A percentile compares a stretch with the other conserved stretches of the same genome.
Conservation (phyloP, 2,329 filamentous ascomycete genomes). For the Cyphellophora attinorum region DNA sequence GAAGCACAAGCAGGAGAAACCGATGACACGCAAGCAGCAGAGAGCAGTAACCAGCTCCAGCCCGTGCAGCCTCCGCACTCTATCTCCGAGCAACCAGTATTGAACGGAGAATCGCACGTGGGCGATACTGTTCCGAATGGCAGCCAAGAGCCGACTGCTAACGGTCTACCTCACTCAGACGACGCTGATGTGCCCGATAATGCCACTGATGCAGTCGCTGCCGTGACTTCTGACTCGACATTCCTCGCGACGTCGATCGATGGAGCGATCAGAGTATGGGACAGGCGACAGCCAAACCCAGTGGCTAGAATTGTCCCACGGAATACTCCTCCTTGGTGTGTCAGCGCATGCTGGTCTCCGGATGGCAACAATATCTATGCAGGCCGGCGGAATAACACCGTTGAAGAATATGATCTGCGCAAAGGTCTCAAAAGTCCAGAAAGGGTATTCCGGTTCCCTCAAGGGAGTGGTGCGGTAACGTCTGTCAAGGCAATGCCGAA, state of each 20-base stretch:
- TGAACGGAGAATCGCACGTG: constrained; percentile 13
- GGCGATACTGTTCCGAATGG: constrained; percentile 16
- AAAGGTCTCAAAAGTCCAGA: constrained; percentile 66
- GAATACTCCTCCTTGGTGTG: constrained; percentile 87
- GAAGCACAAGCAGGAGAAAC: constrained; percentile 33
- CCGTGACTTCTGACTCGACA: constrained; percentile 57
- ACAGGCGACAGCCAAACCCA: constrained; percentile 58
- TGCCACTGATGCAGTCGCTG: constrained; percentile 42
- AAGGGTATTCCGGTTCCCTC: constrained; percentile 76
- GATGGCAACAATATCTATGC: constrained; percentile 94
- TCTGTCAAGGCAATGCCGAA: constrained; percentile 87
- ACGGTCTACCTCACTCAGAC: constrained; percentile 34
- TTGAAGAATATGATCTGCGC: constrained; percentile 87
- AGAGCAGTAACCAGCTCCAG: constrained; percentile 2
- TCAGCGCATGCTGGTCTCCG: constrained; percentile 92
- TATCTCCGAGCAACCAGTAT: constrained; percentile 13
- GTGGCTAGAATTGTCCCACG: constrained; percentile 69
- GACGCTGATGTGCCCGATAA: constrained; percentile 20
- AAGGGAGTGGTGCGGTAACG: constrained; percentile 80
- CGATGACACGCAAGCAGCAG: constrained; percentile 7
- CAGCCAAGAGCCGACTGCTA: constrained; percentile 21
- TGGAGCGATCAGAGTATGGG: constrained; percentile 39
- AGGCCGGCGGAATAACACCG: constrained; percentile 79
- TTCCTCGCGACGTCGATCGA: constrained; percentile 67
- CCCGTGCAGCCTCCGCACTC: constrained; percentile 4